Base-by-base conservation (phyloP, 23 red algal genomes). In the Gracilaria caudata region DNA sequence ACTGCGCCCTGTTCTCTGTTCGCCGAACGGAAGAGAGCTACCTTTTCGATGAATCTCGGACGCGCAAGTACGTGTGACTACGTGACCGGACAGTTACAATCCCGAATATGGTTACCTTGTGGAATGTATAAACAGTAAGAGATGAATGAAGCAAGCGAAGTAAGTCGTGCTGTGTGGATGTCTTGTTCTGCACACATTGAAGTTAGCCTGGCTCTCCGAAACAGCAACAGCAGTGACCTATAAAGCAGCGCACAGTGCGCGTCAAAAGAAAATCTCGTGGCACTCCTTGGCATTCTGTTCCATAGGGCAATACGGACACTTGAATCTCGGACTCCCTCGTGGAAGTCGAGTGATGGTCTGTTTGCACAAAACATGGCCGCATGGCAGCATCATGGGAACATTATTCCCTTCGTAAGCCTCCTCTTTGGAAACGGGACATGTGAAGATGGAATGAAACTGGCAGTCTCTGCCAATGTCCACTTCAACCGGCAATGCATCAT, bases 261-360 rank as follows among this genome's bases (percentile, higher is more conserved):
- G 4, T 84, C 44, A 95, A 81, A 95, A 90, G 78, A 47, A 66
- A 61, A 95, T 46, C 49, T 84, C 81, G 39, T 64, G 63, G 56
- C 93, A 95, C 21, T 84, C 86, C 34, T 64, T 80, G 13, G 88
- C 86, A 56, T 78, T 73, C 68, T 96, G 94, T 77, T 96, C 94
- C 63, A 72, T 87, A 26, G 94, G 94, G 55, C 94, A 96, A 47
- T 96, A 96, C 47, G 94, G 94, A 78, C 94, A 96, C 59, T 96
- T 96, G 80, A 96, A 96, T 26, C 94, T 71, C 68, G 84, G 72
- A 57, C 39, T 84, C 23, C 81, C 94, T 34, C 94, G 86, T 44
- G 94, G 94, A 26, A 96, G 70, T 23, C 89, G 81, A 32, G 68
- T 66, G n/a, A 96, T 89, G 46, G 86, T 79, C 75, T 88, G 78